Conservation (phyloP, 208 protist species). For the Wallacemonas sp. region DNA sequence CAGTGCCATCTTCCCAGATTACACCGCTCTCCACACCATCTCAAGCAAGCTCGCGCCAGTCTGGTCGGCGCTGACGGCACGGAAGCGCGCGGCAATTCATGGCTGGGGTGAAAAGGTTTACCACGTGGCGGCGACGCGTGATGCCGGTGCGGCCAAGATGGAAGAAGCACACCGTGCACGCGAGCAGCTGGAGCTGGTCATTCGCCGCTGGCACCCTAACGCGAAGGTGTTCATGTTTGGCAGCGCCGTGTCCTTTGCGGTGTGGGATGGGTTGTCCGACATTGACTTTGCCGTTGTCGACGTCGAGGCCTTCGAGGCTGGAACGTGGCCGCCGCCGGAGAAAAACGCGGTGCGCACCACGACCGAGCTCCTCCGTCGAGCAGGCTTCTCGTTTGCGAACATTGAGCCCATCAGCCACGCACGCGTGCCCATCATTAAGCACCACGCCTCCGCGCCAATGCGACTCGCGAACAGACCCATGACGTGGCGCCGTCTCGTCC, state of each 20-base stretch:
- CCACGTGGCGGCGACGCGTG: conserved; percentile 54
- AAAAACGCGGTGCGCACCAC: conserved; percentile 81
- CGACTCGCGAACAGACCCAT: conserved; percentile 16
- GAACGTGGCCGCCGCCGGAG: conserved; percentile 78
- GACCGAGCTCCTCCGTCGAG: conserved; percentile 80
- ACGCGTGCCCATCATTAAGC: conserved; percentile 90
- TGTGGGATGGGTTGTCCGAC: conserved; percentile 87
- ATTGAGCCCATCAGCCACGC: conserved; percentile 85
- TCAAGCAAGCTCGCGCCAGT: conserved; percentile 45
- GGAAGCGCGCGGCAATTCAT: conserved; percentile 30
- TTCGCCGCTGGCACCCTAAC: conserved; percentile 72
- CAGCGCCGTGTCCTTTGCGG: conserved; percentile 76
- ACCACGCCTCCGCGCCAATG: conserved; percentile 84
- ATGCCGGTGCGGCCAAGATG: conserved; percentile 78
- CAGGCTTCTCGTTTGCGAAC: conserved; percentile 82
- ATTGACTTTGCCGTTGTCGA: conserved; percentile 92
- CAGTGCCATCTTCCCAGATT: conserved; percentile 45
- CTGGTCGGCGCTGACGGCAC: conserved; percentile 38
- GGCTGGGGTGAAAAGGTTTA: conserved; percentile 62
- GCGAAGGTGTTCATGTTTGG: conserved; percentile 87
- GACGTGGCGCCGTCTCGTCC: not conserved
- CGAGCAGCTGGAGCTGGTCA: conserved; percentile 77
- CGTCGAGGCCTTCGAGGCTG: conserved; percentile 55
- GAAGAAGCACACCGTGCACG: conserved; percentile 75
- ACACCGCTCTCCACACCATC: conserved; percentile 45